Conservation (phyloP, 768 basidiomycete genomes). For the Pisolithus tinctorius region DNA sequence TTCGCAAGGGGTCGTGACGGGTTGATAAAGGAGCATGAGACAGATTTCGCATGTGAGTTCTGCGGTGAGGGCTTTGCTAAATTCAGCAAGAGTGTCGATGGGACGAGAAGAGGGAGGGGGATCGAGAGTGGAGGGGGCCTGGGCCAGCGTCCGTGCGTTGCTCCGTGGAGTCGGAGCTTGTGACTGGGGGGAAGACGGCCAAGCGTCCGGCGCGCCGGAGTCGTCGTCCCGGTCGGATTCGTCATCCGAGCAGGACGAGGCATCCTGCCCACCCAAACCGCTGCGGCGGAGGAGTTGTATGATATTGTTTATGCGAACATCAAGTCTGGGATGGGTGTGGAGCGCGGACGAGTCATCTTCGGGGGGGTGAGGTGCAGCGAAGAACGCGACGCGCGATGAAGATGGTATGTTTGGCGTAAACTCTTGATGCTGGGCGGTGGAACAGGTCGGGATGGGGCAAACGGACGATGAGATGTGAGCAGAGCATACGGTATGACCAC, state of each 20-base stretch:
- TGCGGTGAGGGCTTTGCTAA: constrained; percentile 54
- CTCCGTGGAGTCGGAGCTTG: constrained; percentile 11
- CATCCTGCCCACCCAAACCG: constrained; percentile 5
- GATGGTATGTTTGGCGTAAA: constrained; percentile 35
- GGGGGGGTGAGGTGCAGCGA: constrained; percentile 29
- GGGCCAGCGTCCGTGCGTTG: constrained; percentile 4
- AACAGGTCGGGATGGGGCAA: constrained; percentile 34
- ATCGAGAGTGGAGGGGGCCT: constrained; percentile 10
- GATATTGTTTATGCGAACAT: constrained; percentile 56
- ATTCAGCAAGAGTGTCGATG: constrained; percentile 27
- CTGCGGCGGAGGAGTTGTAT: constrained; percentile 35
- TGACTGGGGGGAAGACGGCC: constrained; percentile 3
- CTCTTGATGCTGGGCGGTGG: constrained; percentile 9
- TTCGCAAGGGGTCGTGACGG: constrained; percentile 91
- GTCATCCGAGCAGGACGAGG: constrained; percentile 22
- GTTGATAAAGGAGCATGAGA: constrained; percentile 74
- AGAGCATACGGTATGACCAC: constrained; percentile 79
- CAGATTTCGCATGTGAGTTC: constrained; percentile 92
- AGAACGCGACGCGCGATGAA: constrained; percentile 29
- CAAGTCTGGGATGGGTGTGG: constrained; percentile 20
- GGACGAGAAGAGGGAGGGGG: constrained; percentile 17
- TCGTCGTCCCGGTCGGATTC: constrained; percentile 17
- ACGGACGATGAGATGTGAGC: constrained; percentile 34
- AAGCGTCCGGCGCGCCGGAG: constrained; percentile 25
- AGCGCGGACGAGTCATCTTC: neutral